Base-by-base conservation (phyloP, 2,329 filamentous ascomycete genomes). In the Pestalotiopsis sp. region DNA sequence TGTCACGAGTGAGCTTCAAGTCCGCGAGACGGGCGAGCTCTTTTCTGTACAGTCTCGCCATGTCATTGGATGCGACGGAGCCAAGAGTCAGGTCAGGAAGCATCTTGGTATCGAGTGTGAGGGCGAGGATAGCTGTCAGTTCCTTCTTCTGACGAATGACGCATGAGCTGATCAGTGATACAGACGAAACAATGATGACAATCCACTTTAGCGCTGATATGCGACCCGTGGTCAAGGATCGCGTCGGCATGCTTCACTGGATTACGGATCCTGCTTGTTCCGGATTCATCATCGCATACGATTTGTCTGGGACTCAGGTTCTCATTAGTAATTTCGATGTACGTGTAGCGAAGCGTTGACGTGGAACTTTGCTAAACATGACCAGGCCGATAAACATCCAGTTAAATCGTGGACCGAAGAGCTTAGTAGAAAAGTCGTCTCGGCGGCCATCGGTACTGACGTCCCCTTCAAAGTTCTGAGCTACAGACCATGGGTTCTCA, bases 111-210 rank as follows among this genome's bases (percentile, higher is more conserved):
- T 83, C 12, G 75, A 79, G 31, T 78, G 75, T 56, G 81, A 84
- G n/a, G 82, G 81, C 49, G 82, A 83, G 69, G 80, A 82, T 62
- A 78, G 80, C 36, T n/a, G n/a, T n/a, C n/a, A n/a, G n/a, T n/a
- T n/a, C n/a, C n/a, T n/a, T n/a, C n/a, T n/a, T n/a, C n/a, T n/a
- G n/a, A n/a, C n/a, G n/a, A n/a, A n/a, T n/a, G n/a, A n/a, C n/a
- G n/a, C n/a, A n/a, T n/a, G n/a, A 65, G 17, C 11, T 20, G 0
- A 25, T 17, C 1, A 25, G 25, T 23, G 13, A 14, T 14, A 17
- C 25, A 81, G 80, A 81, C 49, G 81, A 83, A 67, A 83, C 81
- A 0, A 83, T 83, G 82, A 83, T 84, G 82, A 84, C 82, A 0
- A 83, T 84, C 14, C 81, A 84, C 57, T 79, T 84, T 70, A 82